These are phyloP conservation scores for Gymnopilus dilepis DNA, from an alignment of 768 basidiomycete genomes.

Conservation along the genomic window DNA sequence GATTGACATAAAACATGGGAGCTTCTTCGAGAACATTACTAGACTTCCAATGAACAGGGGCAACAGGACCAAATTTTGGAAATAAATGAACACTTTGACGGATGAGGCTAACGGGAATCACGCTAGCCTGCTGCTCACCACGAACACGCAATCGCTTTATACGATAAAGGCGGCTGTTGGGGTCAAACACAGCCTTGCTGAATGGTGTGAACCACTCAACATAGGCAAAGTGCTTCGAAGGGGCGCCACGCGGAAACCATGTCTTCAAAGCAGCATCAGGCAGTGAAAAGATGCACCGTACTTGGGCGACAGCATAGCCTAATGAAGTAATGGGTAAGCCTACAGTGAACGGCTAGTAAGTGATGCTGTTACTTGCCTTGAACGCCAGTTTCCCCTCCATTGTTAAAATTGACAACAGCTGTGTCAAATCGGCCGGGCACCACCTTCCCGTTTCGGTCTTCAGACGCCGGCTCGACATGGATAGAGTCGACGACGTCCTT, in stretches of 20 bases:
- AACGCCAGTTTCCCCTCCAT: constrained; percentile 1
- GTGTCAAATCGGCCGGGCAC: constrained; percentile 41
- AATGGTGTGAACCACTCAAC: constrained; percentile 3
- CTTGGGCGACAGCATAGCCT: constrained; percentile 7
- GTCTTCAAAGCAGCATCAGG: background rate
- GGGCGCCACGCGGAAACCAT: constrained; percentile 4
- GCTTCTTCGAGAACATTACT: constrained; percentile 37
- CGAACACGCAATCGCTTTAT: constrained; percentile 17
- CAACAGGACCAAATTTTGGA: constrained; percentile 29
- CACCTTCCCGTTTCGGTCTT: constrained; percentile 14
- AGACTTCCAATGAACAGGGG: constrained; percentile 35
- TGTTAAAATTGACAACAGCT: constrained; percentile 9
- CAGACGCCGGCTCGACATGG: constrained; percentile 27
- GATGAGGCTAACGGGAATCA: constrained; percentile 30
- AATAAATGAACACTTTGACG: constrained; percentile 16
- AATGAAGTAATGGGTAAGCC: background rate
- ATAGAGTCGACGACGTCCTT: constrained; percentile 30
- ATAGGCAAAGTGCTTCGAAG: constrained; percentile 20
- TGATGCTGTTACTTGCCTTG: constrained; percentile 17
- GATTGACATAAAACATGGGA: constrained; percentile 34
- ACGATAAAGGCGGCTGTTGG: constrained; percentile 31
- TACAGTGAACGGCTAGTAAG: too few species aligned
- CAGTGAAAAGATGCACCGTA: constrained; percentile 18
- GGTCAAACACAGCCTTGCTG: constrained; percentile 16
- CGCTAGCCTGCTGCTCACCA: constrained; percentile 22